Base-by-base conservation (phyloP, 164 flowering plant genomes). In the Vitis rotundifolia region DNA sequence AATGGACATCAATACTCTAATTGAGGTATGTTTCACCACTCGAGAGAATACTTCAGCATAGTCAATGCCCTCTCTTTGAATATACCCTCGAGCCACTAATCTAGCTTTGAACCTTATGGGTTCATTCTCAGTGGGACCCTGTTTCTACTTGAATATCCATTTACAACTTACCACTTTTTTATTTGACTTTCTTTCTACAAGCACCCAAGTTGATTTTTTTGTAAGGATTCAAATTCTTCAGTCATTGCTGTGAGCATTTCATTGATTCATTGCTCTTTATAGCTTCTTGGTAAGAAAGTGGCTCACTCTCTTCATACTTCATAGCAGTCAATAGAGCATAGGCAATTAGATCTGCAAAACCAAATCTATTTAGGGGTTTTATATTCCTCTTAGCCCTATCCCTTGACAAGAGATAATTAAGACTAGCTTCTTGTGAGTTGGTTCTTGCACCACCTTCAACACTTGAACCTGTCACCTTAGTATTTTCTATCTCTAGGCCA, bases 171-270 rank as follows among this genome's bases (percentile, higher is more conserved):
- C 50, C 0, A 44, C 22, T 28, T 28, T 69, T 16, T 53, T 59
- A 6, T 58, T 66, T 3, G 49, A 11, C 1, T 68, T 71, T 19
- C 59, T 16, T 5, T 58, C 13, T 0, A 71, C 70, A 3, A 75
- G 49, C 11, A 74, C 70, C 75, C 68, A 71, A 0, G 73, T 75
- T 18, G 29, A 18, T 78, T 75, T 15, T 69, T 72, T 0, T 66
- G 19, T 13, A 72, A 54, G 15, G 76, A 64, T 11, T 69, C 11
- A 50, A 78, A 75, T 57, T 75, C 76, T 14, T 74, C 72, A 0
- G n/a, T n/a, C n/a, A n/a, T n/a, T n/a, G n/a, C n/a, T n/a, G n/a
- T n/a, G n/a, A n/a, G n/a, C n/a, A n/a, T n/a, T 61, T 57, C 13
- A 48, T 9, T 3, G 9, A n/a, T 9, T 76, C 29, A 16, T 13